Evolutionary conservation across 805 yeast genomes (phyloP), one percentile per base, ranked within the genome.

Genomic region (Metschnikowia cubensis): DNA sequence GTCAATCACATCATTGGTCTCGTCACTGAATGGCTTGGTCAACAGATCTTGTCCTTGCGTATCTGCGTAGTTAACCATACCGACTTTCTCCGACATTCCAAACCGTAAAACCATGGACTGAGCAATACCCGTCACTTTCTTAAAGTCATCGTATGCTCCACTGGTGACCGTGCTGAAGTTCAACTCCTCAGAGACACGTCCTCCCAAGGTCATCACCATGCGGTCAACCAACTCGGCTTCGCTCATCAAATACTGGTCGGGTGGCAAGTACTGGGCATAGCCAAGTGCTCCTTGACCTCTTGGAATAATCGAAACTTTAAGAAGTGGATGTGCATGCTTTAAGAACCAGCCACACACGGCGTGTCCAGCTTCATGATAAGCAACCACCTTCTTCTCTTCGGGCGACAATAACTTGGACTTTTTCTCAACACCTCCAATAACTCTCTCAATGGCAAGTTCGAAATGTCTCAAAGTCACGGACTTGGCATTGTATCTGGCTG

Each of bases 301-400:
- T 50, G 97, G 97, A 54, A 90, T 88, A 58, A 90, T 90, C 18
- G 96, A 86, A n/a, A 90, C 97, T 68, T 90, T 90, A 51, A 91
- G 79, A 52, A 90, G 73, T 6, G 97, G 97, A 66, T 90, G 96
- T 10, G 97, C 97, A 70, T 73, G 83, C 69, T 83, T 80, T 63
- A 90, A 75, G 64, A 75, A 89, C 97, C 97, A 91, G 20, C 97
- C 97, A 69, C 96, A 87, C 44, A 90, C 85, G 3, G 97, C 97
- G 67, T 90, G 97, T 0, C 97, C 97, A 1, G 97, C 97, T 70
- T 90, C 97, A 68, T 90, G 97, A 65, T 87, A 90, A 0, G 97
- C 96, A 45, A 90, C 96, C 32, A 87, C 81, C 57, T 75, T 81
- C 74, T 89, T 87, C 67, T 91, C 96, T 34, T 85, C 88, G 8